A percentile compares a stretch with the other conserved stretches of the same genome.
phyloP scores from a whole-genome alignment of 257 asterid genomes.

The Gynochthodes officinalis region DNA sequence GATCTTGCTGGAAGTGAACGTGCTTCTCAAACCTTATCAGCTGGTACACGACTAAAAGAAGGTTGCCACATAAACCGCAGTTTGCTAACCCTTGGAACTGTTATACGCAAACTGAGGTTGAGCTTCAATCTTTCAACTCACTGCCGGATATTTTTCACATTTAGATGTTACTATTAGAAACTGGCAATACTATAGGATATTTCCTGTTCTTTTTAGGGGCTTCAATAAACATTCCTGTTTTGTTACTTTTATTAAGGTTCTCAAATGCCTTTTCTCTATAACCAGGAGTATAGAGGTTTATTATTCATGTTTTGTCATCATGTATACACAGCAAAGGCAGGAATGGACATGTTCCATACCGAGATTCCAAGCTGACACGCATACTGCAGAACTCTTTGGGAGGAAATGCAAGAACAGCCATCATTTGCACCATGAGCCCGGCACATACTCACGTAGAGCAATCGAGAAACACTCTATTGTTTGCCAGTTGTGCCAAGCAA shows the following conservation, averaged over 20 bases:
- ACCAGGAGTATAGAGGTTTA: not conserved
- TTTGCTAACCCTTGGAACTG: constrained; percentile 88
- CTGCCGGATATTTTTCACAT: not conserved
- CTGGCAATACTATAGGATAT: not conserved
- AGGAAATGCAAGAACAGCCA: constrained; percentile 89
- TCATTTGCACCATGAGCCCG: constrained; percentile 96
- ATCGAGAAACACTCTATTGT: constrained; percentile 84
- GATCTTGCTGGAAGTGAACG: constrained; percentile 99
- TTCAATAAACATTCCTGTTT: not conserved
- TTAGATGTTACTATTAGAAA: not conserved
- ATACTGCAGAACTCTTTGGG: constrained; percentile 83
- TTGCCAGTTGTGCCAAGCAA: constrained; percentile 96
- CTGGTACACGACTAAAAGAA: constrained; percentile 70
- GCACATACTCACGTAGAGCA: constrained; percentile 87
- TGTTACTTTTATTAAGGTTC: not conserved
- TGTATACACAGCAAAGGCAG: constrained; percentile 70
- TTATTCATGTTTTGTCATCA: not conserved
- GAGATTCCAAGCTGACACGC: constrained; percentile 94
- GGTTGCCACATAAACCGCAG: constrained; percentile 95
- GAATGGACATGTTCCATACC: constrained; percentile 78
- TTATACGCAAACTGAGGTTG: constrained; percentile 85
- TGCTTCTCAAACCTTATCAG: constrained; percentile 74
- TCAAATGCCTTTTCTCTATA: not conserved
- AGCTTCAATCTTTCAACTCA: not conserved
- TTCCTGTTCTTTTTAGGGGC: not conserved